These are phyloP conservation scores for Penicillium ochrochloron DNA, from an alignment of 495 filamentous ascomycete species.

Conservation along the genomic window DNA sequence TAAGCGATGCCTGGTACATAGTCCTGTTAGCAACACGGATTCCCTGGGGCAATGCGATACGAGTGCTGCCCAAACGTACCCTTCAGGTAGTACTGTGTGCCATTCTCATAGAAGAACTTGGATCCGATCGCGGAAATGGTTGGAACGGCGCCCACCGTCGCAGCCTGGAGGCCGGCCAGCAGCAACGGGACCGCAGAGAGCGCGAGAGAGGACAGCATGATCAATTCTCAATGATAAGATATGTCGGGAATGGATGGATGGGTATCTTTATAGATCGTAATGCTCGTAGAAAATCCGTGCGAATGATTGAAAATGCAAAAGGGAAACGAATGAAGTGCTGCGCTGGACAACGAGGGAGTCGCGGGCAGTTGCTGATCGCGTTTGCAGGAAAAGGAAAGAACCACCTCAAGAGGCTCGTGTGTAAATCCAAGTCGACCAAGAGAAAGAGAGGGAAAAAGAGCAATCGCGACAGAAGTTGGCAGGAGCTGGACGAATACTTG, in stretches of 20 bases:
- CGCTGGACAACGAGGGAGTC: constrained; percentile 20
- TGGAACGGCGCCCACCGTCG: constrained; percentile 42
- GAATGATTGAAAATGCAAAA: neutral
- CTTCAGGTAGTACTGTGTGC: constrained; percentile 81
- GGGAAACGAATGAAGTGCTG: constrained; percentile 2
- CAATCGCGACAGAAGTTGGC: neutral
- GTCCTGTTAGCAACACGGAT: neutral
- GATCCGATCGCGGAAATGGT: constrained; percentile 73
- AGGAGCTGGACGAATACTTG: constrained; percentile 19
- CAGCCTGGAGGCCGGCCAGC: constrained; percentile 36
- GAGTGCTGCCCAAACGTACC: constrained; percentile 48
- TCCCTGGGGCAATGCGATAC: neutral
- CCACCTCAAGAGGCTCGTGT: neutral
- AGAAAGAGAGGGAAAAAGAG: constrained; percentile 1
- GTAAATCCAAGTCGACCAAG: neutral
- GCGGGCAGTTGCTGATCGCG: constrained; percentile 1
- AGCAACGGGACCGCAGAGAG: constrained; percentile 32
- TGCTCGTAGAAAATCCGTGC: constrained; percentile 4
- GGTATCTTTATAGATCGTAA: constrained; percentile 20
- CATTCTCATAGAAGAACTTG: constrained; percentile 82
- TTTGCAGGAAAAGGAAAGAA: constrained; percentile 17
- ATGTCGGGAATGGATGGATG: neutral
- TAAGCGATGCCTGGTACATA: constrained; percentile 72
- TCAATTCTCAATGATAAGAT: constrained; percentile 5
- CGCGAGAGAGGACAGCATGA: constrained; percentile 34